Base-by-base conservation (phyloP, 768 basidiomycete species). In the Pleurotus salmoneostramineus region DNA sequence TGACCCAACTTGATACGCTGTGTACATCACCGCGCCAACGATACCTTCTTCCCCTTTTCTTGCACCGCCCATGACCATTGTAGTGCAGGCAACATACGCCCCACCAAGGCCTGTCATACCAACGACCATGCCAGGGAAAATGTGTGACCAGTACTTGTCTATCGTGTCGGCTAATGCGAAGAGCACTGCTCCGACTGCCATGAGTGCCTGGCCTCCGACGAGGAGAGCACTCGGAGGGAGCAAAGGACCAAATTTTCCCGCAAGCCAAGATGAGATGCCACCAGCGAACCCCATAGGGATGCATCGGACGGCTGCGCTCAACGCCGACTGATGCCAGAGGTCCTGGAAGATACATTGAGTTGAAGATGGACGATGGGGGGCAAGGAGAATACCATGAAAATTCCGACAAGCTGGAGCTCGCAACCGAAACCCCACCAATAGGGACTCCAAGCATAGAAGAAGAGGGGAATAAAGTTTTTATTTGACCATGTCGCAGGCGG, bases 91-190 rank as follows among this genome's bases (percentile, higher is more conserved):
- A 32, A 62, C 59, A 57, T 74, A 82, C 5, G 69, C 64, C 50
- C 80, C 61, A 68, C 74, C 75, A 0, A 68, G 61, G 3, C 82
- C 81, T 10, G 69, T 67, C 33, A 72, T 73, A 6, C 80, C 81
- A 48, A 83, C 59, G 35, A 71, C 58, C 64, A 82, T 78, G 10
- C 74, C 82, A 27, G 82, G 79, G 58, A 83, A 75, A 34, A 77
- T 63, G 56, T 71, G 67, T 0, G 62, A 49, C 80, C 78, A 83
- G 64, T 83, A 83, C 50, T 58, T 62, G 2, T 60, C 58, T 3
- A 71, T 70, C 4, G 56, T 62, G 57, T 79, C 73, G 0, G 74
- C 77, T 36, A 76, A 62, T 2, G 76, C 72, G 46, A 83, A 67
- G 14, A 82, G 64, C 47, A 68, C 56, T 3, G 75, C 75, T n/a